Evolutionary conservation across 106 monocot genomes (phyloP).

Genomic region (Allium sativum): DNA sequence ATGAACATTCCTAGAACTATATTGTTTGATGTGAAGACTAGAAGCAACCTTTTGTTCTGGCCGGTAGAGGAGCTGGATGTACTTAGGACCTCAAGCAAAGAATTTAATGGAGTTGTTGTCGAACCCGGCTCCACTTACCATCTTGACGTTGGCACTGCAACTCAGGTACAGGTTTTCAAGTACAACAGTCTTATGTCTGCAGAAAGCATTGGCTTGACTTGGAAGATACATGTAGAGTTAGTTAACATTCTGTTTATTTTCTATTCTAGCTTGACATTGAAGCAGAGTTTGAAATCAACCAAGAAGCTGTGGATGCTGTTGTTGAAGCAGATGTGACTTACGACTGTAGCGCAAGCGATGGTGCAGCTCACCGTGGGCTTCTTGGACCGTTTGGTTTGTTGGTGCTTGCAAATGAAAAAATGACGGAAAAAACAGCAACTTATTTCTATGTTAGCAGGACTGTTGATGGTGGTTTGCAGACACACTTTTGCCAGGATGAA

Average conservation of each 20-base stretch:
- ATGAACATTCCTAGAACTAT: constrained; percentile 53
- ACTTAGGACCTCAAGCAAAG: constrained; percentile 13
- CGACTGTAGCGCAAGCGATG: constrained; percentile 47
- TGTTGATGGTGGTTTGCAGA: constrained; percentile 20
- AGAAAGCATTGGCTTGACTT: too few relatives aligned
- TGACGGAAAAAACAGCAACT: constrained; percentile 43
- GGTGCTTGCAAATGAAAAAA: constrained; percentile 35
- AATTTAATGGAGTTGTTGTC: constrained; percentile 22
- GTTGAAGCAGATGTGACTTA: constrained; percentile 41
- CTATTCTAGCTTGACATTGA: constrained; percentile 40
- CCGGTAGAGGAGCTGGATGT: constrained; percentile 59
- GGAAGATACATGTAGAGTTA: too few relatives aligned
- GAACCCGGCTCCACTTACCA: constrained; percentile 29
- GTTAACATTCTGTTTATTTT: too few relatives aligned
- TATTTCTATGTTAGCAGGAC: constrained; percentile 43
- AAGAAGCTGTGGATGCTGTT: constrained; percentile 5
- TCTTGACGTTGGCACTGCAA: constrained; percentile 18
- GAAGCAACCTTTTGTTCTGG: constrained; percentile 48
- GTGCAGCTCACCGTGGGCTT: constrained; percentile 28
- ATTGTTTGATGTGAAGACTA: constrained; percentile 36
- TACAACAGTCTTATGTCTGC: background rate
- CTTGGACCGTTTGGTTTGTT: constrained; percentile 61
- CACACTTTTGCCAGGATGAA: constrained; percentile 72
- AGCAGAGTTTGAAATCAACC: constrained; percentile 38
- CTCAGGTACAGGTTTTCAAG: constrained; percentile 21